Base-by-base conservation (phyloP, 1,139 yeast genomes). In the Kodamaea sp. region DNA sequence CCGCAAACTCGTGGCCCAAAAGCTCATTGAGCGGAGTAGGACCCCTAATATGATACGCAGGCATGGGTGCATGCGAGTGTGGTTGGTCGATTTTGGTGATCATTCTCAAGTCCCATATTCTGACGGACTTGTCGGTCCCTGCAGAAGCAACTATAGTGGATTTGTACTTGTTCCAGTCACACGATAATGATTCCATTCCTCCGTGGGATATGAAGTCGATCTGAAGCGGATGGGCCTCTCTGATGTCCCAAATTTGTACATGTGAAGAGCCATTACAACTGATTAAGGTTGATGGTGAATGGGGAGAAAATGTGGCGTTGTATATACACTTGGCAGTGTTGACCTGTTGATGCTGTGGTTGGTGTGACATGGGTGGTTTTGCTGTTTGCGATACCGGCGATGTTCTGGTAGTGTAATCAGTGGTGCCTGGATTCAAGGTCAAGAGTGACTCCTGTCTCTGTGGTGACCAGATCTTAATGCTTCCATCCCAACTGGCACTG, bases 81-180 rank as follows among this genome's bases (percentile, higher is more conserved):
- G 63, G 66, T 42, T 59, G 71, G 43, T 63, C 70, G n/a, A 64
- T 43, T 32, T 60, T 57, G 23, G 63, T 59, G 6, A 84, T 70
- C 83, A 82, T 82, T 38, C 97, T 69, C 35, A 86, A 60, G 57
- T 92, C 98, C 97, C 97, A 90, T 3, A 88, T 68, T 44, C 89
- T 74, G 29, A 89, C 76, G 16, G 82, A 68, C 52, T 86, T 85
- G 58, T 92, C 97, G 9, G 94, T 94, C 7, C 97, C 96, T 2
- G 86, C 94, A 0, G 95, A 78, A 3, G 96, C 96, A 7, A 92
- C 66, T 1, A 87, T 76, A 3, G 83, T 73, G 2, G 88, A 74
- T 46, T 87, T 73, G 59, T 92, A 92, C 59, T 90, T 89, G 63
- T 92, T 92, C 83, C 92, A 90, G 63, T 89, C 97, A 42, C 90